A percentile compares a stretch with the other conserved stretches of the same genome.
Evolutionary conservation across 2,329 filamentous ascomycete genomes (phyloP).

Genomic region (Xylariaceae sp.): DNA sequence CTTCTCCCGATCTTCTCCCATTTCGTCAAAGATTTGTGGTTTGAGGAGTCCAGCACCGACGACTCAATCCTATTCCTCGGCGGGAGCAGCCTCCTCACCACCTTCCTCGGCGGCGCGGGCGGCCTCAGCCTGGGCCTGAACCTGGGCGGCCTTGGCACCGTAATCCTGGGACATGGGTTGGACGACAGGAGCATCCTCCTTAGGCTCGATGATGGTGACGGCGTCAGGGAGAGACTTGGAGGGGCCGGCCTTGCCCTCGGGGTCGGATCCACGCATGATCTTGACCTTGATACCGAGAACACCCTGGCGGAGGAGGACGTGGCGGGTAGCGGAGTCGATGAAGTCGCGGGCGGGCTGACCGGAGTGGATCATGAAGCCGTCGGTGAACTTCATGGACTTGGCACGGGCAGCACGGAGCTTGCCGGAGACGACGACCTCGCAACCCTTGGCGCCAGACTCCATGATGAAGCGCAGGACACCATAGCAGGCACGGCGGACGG

Average conservation of each 20-base stretch:
- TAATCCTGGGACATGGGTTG: constrained; percentile 98
- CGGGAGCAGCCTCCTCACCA: constrained; percentile 48
- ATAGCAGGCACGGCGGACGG: constrained; percentile 98
- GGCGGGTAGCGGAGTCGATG: constrained; percentile 96
- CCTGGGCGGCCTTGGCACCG: constrained; percentile 77
- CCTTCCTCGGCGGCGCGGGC: constrained; percentile 50
- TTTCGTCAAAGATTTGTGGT: constrained; percentile 13
- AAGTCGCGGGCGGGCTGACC: constrained; percentile 99
- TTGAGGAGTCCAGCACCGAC: constrained; percentile 34
- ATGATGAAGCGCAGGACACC: constrained; percentile 99
- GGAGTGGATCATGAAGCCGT: constrained; percentile 99
- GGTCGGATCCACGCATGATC: constrained; percentile 99
- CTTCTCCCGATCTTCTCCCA: background rate
- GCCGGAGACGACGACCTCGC: constrained; percentile 98
- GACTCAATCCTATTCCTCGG: constrained; percentile 42
- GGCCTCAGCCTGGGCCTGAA: constrained; percentile 63
- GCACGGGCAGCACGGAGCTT: constrained; percentile 98
- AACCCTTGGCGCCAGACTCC: constrained; percentile 99
- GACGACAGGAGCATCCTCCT: constrained; percentile 95
- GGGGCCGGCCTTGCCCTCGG: constrained; percentile 97
- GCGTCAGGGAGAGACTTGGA: constrained; percentile 97
- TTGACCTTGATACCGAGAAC: constrained; percentile 99
- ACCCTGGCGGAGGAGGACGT: constrained; percentile 99
- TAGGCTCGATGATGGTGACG: constrained; percentile 99
- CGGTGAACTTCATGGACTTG: constrained; percentile 99